A percentile compares a stretch with the other conserved stretches of the same genome.
These are phyloP conservation scores for Phascolomyces articulosus DNA, from an alignment of 371 early-diverging fungal species.

Conservation along the genomic window DNA sequence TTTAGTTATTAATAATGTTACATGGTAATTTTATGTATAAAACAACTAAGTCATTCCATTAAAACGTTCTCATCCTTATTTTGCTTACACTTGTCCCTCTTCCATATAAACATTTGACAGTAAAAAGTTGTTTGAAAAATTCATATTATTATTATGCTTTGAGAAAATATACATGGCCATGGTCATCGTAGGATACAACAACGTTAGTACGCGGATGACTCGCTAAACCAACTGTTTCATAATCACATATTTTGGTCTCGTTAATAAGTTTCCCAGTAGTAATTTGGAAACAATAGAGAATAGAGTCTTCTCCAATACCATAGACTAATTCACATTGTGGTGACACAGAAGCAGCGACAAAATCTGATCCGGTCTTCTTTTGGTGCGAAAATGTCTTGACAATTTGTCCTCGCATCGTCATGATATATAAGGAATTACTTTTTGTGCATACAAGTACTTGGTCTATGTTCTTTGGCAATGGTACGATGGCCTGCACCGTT, in stretches of 20 bases:
- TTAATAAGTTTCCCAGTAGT: constrained; percentile 50
- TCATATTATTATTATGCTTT: constrained; percentile 29
- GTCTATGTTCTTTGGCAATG: constrained; percentile 55
- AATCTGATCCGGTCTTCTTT: constrained; percentile 56
- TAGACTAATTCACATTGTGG: constrained; percentile 80
- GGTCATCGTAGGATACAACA: constrained; percentile 68
- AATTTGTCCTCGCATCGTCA: constrained; percentile 61
- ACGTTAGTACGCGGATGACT: constrained; percentile 81
- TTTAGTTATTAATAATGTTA: too few relatives aligned
- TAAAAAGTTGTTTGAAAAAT: too few relatives aligned
- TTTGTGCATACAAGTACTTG: constrained; percentile 78
- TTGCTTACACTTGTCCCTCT: too few relatives aligned
- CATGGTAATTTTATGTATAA: too few relatives aligned
- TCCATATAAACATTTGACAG: too few relatives aligned
- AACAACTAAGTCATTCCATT: too few relatives aligned
- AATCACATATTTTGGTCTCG: constrained; percentile 47
- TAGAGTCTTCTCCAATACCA: constrained; percentile 66
- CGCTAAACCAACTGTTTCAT: constrained; percentile 70
- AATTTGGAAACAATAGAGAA: constrained; percentile 60
- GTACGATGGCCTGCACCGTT: constrained; percentile 31
- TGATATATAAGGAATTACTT: constrained; percentile 62
- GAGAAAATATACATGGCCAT: constrained; percentile 65
- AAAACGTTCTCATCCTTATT: too few relatives aligned
- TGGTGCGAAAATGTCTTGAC: constrained; percentile 42
- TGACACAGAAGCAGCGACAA: constrained; percentile 65